Base-by-base conservation (phyloP, 2,329 filamentous ascomycete species). In the Xylariaceae sp. region DNA sequence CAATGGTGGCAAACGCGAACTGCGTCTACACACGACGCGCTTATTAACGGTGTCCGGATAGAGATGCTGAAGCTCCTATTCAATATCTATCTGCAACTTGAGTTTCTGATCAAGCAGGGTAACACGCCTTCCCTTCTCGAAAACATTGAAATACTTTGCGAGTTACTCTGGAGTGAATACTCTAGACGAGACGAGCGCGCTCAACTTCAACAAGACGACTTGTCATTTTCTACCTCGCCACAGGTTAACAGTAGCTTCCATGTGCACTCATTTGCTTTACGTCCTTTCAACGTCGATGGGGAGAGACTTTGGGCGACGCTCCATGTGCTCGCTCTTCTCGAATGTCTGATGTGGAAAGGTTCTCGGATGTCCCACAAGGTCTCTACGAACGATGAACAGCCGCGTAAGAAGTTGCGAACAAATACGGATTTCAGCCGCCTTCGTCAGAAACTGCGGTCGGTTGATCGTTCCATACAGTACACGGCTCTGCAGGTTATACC, bases 121-220 rank as follows among this genome's bases (percentile, higher is more conserved):
- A 69, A 73, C 2, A 73, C 75, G 62, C 71, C 67, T 54, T 69
- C 65, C 52, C 72, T 79, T 52, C 70, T 73, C 23, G 77, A 67
- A 44, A 72, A 81, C 62, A 52, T 96, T 5, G 84, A 88, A 60
- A 82, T 83, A n/a, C 73, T 97, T 1, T 70, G 87, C 32, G 87
- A 92, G 44, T 79, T 82, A 3, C 74, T 99, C n/a, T 89, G 88
- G 77, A 76, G 76, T 7, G 93, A 97, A 66, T 98, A 98, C 72
- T 80, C 84, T 3, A 87, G 80, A 61, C 83, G 91, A 57, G 79
- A 85, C 37, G 86, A 89, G 46, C 85, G 85, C 56, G 87, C 90
- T 46, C 84, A 88, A 40, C 79, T 98, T 10, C 89, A 91, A 61
- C 75, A 96, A n/a, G 86, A 90, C 57, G 90, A 97, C 65, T 70